phyloP scores from a whole-genome alignment of 176 grass and related monocot genomes.

The Lolium perenne region DNA sequence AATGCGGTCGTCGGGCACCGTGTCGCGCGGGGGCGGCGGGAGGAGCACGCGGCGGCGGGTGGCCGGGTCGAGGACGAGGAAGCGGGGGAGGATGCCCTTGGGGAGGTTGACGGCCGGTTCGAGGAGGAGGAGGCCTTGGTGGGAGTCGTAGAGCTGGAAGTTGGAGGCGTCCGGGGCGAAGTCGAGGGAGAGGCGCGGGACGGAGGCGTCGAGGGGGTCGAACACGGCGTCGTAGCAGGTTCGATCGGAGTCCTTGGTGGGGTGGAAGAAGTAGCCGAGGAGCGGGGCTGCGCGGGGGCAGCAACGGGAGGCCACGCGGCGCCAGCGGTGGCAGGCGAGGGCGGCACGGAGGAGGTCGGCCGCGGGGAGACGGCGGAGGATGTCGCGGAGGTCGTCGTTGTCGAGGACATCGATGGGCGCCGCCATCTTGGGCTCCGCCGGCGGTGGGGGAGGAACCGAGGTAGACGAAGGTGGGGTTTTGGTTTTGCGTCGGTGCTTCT shows the following conservation, averaged over 20 bases:
- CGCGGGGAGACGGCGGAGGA: neutral
- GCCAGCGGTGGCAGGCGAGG: neutral
- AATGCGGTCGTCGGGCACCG: neutral
- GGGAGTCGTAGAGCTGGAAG: too few species aligned
- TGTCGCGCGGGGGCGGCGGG: neutral
- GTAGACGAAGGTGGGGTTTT: neutral
- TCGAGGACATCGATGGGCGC: neutral
- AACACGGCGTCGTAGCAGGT: too few species aligned
- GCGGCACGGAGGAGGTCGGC: neutral
- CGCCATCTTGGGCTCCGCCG: neutral
- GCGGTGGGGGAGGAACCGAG: neutral
- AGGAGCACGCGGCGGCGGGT: neutral
- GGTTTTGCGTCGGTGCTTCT: neutral
- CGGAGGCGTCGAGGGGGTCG: too few species aligned
- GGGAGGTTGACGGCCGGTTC: neutral
- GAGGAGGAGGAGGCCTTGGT: conserved; percentile 26
- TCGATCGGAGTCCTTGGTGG: too few species aligned
- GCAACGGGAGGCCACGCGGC: neutral
- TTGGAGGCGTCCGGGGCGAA: too few species aligned
- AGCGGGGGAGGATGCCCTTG: neutral
- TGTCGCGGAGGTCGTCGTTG: neutral
- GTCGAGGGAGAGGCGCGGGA: too few species aligned
- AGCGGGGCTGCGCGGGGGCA: too few species aligned
- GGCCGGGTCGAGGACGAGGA: conserved; percentile 15
- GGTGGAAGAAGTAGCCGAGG: too few species aligned